Evolutionary conservation across 768 basidiomycete genomes (phyloP).

Genomic region (Trametes punicea): DNA sequence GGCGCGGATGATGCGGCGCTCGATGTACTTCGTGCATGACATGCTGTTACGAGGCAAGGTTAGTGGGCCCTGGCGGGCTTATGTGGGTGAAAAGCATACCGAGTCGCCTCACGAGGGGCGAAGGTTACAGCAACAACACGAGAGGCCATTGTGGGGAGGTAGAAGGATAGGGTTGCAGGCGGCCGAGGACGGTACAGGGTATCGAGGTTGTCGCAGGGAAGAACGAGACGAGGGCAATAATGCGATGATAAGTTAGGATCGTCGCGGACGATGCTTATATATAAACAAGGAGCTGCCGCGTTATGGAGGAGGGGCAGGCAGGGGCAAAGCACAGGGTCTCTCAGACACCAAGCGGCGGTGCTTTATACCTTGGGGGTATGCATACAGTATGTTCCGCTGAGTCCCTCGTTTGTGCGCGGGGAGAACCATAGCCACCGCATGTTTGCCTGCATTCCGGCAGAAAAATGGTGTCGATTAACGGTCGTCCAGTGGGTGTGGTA

Average conservation of each 20-base stretch:
- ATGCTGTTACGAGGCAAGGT: conserved; percentile 11
- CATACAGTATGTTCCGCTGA: background rate
- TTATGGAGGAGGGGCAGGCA: background rate
- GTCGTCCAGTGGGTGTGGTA: background rate
- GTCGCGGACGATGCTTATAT: conserved; percentile 17
- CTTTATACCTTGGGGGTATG: conserved; percentile 1
- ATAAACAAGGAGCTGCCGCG: background rate
- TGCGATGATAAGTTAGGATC: background rate
- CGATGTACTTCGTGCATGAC: conserved; percentile 46
- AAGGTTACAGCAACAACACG: conserved; percentile 7
- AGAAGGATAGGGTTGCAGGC: background rate
- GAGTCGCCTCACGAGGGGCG: conserved; percentile 21
- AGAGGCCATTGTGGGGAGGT: conserved; percentile 2
- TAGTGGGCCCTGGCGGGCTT: background rate
- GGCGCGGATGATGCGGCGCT: conserved; percentile 54
- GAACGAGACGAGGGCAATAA: background rate
- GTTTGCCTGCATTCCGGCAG: background rate
- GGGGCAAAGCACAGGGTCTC: conserved; percentile 1
- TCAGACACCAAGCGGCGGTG: background rate
- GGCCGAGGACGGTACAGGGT: background rate
- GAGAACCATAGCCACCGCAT: background rate
- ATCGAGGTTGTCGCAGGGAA: background rate
- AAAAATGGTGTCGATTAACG: background rate
- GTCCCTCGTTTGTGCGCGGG: background rate
- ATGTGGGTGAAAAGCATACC: conserved; percentile 11